These are phyloP conservation scores for Theobroma cacao DNA, from an alignment of 345 rosid species.

Conservation along the genomic window DNA sequence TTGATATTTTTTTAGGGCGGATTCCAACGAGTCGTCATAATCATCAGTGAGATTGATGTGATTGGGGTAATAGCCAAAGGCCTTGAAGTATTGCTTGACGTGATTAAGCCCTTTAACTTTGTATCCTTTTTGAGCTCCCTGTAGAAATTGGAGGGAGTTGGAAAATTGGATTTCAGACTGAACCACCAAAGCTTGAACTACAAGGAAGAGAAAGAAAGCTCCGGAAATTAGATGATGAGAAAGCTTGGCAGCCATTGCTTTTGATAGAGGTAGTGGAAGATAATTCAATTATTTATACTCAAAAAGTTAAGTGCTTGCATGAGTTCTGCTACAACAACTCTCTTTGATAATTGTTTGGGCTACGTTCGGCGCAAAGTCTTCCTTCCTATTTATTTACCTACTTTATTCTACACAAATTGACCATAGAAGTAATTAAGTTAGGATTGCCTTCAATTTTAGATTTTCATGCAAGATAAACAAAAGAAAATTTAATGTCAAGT, in stretches of 20 bases:
- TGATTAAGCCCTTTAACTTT: background rate
- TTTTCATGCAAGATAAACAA: background rate
- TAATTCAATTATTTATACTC: background rate
- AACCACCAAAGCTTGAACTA: background rate
- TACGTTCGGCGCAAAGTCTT: no score
- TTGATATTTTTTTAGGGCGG: background rate
- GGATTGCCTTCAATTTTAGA: background rate
- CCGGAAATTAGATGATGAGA: background rate
- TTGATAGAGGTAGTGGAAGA: background rate
- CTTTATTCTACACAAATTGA: background rate
- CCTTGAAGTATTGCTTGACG: slow-evolving; percentile 2
- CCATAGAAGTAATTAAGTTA: background rate
- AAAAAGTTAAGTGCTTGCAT: background rate
- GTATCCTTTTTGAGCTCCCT: background rate
- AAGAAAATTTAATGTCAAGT: background rate
- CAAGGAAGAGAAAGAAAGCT: background rate
- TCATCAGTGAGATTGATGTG: background rate
- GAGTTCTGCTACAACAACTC: background rate
- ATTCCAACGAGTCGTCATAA: background rate
- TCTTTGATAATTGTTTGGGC: background rate
- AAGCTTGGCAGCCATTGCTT: slow-evolving; percentile 8
- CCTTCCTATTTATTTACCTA: no score
- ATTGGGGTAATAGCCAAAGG: background rate
- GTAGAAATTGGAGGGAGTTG: background rate
- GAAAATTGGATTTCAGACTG: background rate